Evolutionary conservation across 2,329 filamentous ascomycete species (phyloP).

Genomic region (Hypoxylon sp.): DNA sequence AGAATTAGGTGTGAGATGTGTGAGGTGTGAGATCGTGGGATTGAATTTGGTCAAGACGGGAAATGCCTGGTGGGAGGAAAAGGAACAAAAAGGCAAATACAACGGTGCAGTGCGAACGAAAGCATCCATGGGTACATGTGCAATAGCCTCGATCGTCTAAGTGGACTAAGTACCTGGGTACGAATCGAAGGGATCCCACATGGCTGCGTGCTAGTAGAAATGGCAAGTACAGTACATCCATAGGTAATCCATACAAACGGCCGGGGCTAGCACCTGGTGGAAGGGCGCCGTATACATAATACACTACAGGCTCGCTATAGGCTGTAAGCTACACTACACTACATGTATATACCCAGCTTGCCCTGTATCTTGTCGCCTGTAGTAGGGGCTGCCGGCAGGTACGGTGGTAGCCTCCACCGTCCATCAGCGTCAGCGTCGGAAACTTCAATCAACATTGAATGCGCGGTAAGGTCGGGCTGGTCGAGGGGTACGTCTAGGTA

Average conservation of each 20-base stretch:
- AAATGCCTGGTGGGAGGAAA: constrained; percentile 45
- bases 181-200: constrained; percentile 21
- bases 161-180: constrained; percentile 37
- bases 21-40: constrained; percentile 36
- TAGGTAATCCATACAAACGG: no score
- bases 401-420: constrained; percentile 12
- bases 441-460: constrained; percentile 2
- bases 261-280: no score
- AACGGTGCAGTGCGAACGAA: constrained; percentile 34
- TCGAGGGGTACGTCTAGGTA: not conserved
- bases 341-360: not conserved
- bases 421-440: constrained; percentile 7
- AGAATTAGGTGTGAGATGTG: constrained; percentile 4
- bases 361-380: not conserved
- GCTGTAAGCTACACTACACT: constrained; percentile 6
- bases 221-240: constrained; percentile 34
- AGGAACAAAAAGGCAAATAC: constrained; percentile 37
- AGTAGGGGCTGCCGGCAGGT: constrained; percentile 25
- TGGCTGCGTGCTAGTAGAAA: constrained; percentile 28
- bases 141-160: constrained; percentile 26
- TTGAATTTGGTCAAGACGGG: constrained; percentile 40
- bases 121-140: constrained; percentile 31
- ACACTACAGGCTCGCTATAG: not conserved
- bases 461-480: constrained; percentile 10
- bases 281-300: not conserved